A percentile compares a stretch with the other conserved stretches of the same genome.
These are phyloP conservation scores for Mrakia gelida DNA, from an alignment of 768 basidiomycete genomes.

Conservation along the genomic window DNA sequence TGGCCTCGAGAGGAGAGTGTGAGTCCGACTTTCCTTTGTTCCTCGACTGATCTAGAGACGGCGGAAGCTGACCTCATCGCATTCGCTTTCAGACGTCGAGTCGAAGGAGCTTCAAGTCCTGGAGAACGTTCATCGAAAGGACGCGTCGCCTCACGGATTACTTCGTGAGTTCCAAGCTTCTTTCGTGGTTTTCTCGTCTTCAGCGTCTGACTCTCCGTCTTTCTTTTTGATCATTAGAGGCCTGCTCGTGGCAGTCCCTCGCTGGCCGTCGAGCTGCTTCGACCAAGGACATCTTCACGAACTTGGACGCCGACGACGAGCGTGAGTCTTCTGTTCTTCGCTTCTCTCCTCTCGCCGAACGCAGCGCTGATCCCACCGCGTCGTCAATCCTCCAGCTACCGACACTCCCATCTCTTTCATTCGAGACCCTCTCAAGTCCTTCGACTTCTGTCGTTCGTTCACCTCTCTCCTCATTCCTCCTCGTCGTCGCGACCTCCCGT, in stretches of 20 bases:
- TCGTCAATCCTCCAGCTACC: background rate
- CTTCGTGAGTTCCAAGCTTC: background rate
- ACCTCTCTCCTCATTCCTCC: no score
- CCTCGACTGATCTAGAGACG: no score
- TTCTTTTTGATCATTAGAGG: no score
- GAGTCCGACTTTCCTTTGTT: background rate
- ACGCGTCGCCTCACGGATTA: background rate
- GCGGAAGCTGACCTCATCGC: background rate
- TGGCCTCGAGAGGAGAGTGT: background rate
- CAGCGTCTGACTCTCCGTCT: background rate
- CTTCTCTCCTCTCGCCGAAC: background rate
- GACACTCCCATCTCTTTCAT: background rate
- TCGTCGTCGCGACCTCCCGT: no score
- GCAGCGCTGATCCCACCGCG: no score
- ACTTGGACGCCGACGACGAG: no score
- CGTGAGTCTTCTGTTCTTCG: background rate
- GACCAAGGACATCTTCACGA: no score
- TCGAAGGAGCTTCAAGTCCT: background rate
- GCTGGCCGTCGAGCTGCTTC: no score
- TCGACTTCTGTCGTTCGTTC: conserved; percentile 15
- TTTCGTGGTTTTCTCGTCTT: background rate
- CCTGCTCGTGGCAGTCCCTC: no score
- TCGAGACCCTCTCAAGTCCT: background rate
- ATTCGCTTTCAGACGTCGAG: background rate
- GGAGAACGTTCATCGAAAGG: background rate